Conservation (phyloP, 345 rosid species). For the Boechera retrofracta region DNA sequence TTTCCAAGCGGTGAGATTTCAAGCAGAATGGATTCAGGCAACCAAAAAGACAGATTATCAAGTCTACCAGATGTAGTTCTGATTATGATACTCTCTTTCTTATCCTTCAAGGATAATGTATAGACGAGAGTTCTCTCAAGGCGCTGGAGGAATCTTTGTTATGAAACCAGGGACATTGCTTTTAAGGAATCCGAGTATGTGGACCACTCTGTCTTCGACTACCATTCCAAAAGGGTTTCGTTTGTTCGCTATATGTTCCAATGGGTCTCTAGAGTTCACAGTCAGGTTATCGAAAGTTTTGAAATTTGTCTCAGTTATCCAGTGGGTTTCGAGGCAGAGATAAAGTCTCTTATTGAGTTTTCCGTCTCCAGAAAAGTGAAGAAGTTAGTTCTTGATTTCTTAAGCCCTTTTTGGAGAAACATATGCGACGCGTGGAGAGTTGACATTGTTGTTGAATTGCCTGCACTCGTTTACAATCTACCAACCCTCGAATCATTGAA, state of each 20-base stretch:
- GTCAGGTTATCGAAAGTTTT: slow-evolving; percentile 22
- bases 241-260: slow-evolving; percentile 35
- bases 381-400: slow-evolving; percentile 49
- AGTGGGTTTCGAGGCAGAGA: neutral
- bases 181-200: slow-evolving; percentile 45
- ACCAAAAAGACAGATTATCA: slow-evolving; percentile 32
- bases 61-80: slow-evolving; percentile 21
- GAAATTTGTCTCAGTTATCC: slow-evolving; percentile 45
- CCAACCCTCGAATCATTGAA: slow-evolving; percentile 38
- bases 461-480: slow-evolving; percentile 25
- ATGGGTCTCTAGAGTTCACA: slow-evolving; percentile 28
- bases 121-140: slow-evolving; percentile 41
- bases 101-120: slow-evolving; percentile 52
- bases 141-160: slow-evolving; percentile 45
- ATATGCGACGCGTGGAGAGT: neutral
- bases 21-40: neutral
- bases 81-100: slow-evolving; percentile 31
- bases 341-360: slow-evolving; percentile 38
- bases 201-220: neutral
- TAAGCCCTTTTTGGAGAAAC: slow-evolving; percentile 43
- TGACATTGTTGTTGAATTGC: slow-evolving; percentile 37
- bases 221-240: neutral
- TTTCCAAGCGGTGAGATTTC: neutral
- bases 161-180: slow-evolving; percentile 24
- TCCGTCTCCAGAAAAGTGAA: slow-evolving; percentile 26